Percentiles rank a stretch among this genome's conserved stretches.
Evolutionary conservation across 129 eudicot genomes (phyloP).

Genomic region (Escallonia herrerae): DNA sequence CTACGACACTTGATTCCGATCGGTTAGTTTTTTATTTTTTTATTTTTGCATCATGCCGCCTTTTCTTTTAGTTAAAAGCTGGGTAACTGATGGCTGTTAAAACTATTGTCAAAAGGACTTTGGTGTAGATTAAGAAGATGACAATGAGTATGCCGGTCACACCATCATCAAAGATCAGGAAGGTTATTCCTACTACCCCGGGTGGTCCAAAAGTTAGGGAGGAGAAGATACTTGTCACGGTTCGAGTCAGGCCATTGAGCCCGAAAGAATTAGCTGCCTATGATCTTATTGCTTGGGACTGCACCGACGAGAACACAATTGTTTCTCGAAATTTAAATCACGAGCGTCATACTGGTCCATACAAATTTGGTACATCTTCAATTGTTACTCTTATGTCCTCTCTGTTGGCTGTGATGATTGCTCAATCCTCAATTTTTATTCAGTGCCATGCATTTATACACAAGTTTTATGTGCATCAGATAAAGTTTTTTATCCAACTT

Average conservation of each 20-base stretch:
- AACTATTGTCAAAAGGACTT: not conserved
- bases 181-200: conserved; percentile 37
- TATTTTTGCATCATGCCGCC: too few species aligned
- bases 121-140: conserved; percentile 26
- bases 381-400: not conserved
- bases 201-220: conserved; percentile 41
- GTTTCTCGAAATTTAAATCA: conserved; percentile 62
- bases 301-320: conserved; percentile 53
- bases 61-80: not conserved
- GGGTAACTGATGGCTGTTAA: not conserved
- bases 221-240: conserved; percentile 85
- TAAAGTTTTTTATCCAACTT: conserved; percentile 70
- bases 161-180: conserved; percentile 54
- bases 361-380: conserved; percentile 52
- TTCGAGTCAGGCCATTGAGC: conserved; percentile 75
- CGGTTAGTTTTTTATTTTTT: too few species aligned
- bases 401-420: not conserved
- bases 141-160: conserved; percentile 48
- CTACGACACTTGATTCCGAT: too few species aligned
- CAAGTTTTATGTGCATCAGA: conserved; percentile 35
- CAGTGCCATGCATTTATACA: not conserved
- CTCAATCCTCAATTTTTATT: not conserved
- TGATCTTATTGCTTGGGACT: conserved; percentile 87
- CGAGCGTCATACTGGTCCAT: conserved; percentile 44
- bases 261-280: conserved; percentile 65